Base-by-base conservation (phyloP, 2,329 filamentous ascomycete species). In the Aspergillus phoenicis region DNA sequence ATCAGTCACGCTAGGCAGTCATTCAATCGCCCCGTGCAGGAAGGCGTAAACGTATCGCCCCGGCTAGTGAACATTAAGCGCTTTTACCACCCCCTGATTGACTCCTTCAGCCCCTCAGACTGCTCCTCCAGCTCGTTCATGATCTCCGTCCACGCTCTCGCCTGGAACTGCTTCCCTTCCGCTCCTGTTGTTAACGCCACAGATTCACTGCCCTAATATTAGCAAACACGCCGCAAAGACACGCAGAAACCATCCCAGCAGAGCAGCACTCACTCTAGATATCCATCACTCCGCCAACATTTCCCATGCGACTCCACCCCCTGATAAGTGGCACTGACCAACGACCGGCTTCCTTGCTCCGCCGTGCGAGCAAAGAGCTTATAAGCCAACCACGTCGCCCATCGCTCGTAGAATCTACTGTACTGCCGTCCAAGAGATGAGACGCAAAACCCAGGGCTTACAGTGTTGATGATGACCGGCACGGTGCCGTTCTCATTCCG, bases 401-500 rank as follows among this genome's bases (percentile, higher is more conserved):
- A 72, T 36, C 72, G 71, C 61, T 75, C 72, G 58, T 75, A 73
- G 63, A 74, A 73, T 33, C 66, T 65, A 41, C 71, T 70, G 54
- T 75, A 80, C 45, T 80, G 72, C 8, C 80, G 75, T 2, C 75
- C 75, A 6, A 82, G 71, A 10, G 76, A 73, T 4, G 80, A 79
- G 17, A 64, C 71, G 63, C 79, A 82, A 30, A 81, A 67, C 1
- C 80, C 80, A 1, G 81, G 81, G 60, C 78, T 81, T 4, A 75
- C 70, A 0, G 79, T 78, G 49, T 80, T 82, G 60, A 82, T 72
- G 38, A 82, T 75, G 8, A 83, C 73, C 8, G 73, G 70, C 4
- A 75, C 62, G 2, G 72, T 71, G 5, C 77, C 76, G 38, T 76
- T 69, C 0, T 74, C 68, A 11, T 69, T 65, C 33, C 70, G 70